phyloP scores from a whole-genome alignment of 805 yeast species.

The Helenozyma rhizophorensis region DNA sequence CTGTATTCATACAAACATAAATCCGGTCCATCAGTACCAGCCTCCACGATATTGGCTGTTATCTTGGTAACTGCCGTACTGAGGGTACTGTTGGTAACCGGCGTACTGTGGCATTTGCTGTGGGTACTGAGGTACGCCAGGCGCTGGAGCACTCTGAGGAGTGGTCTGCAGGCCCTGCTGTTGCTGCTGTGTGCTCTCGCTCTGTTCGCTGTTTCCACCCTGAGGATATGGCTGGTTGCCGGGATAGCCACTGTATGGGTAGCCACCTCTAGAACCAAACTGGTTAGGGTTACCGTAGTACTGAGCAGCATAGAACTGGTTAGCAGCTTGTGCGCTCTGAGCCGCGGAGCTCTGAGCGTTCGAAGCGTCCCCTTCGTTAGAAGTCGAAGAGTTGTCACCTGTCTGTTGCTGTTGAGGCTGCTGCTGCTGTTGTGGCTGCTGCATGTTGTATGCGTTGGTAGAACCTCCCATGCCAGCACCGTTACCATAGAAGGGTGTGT shows the following conservation, averaged over 20 bases:
- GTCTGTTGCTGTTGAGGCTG: conserved; percentile 18
- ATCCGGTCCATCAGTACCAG: conserved; percentile 30
- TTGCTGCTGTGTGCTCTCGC: conserved; percentile 16
- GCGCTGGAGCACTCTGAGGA: conserved; percentile 12
- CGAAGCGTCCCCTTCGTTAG: conserved; percentile 12
- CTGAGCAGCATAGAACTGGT: conserved; percentile 16
- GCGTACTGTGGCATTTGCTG: conserved; percentile 42
- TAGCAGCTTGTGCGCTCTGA: conserved; percentile 13
- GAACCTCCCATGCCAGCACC: conserved; percentile 25
- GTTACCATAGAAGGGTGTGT: conserved; percentile 37
- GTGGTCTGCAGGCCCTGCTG: conserved; percentile 24
- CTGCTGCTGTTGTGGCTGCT: conserved; percentile 18
- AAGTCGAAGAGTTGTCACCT: conserved; percentile 5
- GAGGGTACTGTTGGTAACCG: conserved; percentile 46
- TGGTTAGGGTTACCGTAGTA: conserved; percentile 18
- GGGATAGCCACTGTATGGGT: conserved; percentile 19
- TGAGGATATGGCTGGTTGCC: conserved; percentile 17
- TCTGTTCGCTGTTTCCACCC: conserved; percentile 12
- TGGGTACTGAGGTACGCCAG: conserved; percentile 20
- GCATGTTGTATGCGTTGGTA: conserved; percentile 14
- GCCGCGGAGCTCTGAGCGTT: conserved; percentile 9
- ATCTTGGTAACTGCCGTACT: conserved; percentile 43
- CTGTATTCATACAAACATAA: conserved; percentile 4
- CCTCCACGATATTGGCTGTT: conserved; percentile 37
- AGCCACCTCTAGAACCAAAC: conserved; percentile 18